These are phyloP conservation scores for Citrullus amarus DNA, from an alignment of 306 rosid genomes.

Conservation along the genomic window DNA sequence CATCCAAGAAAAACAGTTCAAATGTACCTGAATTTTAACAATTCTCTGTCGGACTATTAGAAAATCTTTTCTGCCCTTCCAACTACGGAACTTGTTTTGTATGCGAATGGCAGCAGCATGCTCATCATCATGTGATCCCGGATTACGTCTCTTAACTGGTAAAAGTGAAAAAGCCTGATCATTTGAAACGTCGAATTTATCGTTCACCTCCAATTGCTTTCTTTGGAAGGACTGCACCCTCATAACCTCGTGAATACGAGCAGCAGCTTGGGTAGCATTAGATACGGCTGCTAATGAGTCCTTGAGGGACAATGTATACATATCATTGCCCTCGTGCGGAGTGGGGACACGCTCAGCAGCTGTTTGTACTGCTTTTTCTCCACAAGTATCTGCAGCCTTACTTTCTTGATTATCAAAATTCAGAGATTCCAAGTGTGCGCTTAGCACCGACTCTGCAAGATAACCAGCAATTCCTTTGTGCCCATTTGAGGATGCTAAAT, in stretches of 20 bases:
- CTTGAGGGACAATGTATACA: constrained; percentile 45
- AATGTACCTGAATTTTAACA: constrained; percentile 73
- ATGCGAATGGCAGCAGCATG: constrained; percentile 68
- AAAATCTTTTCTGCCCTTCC: constrained; percentile 72
- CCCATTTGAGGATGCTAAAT: constrained; percentile 64
- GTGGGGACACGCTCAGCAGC: constrained; percentile 23
- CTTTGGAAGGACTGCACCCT: constrained; percentile 77
- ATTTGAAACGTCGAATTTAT: constrained; percentile 38
- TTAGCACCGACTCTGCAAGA: constrained; percentile 60
- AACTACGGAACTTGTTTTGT: constrained; percentile 72
- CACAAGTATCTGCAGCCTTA: constrained; percentile 25
- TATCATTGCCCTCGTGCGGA: constrained; percentile 17
- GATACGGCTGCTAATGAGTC: constrained; percentile 77
- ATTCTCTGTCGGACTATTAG: constrained; percentile 49
- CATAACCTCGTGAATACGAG: constrained; percentile 73
- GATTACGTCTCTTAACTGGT: constrained; percentile 29
- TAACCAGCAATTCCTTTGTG: constrained; percentile 92
- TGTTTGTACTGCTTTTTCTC: constrained; percentile 32
- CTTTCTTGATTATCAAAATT: constrained; percentile 33
- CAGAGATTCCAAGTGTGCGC: constrained; percentile 45
- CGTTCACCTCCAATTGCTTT: constrained; percentile 50
- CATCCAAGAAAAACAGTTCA: not conserved
- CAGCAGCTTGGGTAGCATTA: constrained; percentile 77
- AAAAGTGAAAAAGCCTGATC: constrained; percentile 49
- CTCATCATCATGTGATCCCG: constrained; percentile 25